These are phyloP conservation scores for Trichaptum fuscoviolaceum DNA, from an alignment of 768 basidiomycete species.

Conservation along the genomic window DNA sequence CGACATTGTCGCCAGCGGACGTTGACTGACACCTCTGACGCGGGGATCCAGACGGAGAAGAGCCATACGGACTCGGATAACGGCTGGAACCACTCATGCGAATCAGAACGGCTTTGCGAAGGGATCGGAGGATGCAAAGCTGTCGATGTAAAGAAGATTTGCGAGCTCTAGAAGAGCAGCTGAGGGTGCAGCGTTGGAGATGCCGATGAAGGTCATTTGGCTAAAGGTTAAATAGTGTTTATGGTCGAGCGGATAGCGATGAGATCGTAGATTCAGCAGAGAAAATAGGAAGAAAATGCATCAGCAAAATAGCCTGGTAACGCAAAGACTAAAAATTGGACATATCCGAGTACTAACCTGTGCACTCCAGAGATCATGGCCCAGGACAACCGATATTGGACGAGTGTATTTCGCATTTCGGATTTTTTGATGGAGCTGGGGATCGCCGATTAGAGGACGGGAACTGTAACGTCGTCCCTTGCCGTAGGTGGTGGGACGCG, in stretches of 20 bases:
- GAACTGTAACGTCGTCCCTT: conserved; percentile 6
- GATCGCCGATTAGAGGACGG: neutral
- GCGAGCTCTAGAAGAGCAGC: neutral
- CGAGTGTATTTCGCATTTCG: neutral
- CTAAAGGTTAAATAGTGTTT: conserved; percentile 1
- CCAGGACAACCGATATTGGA: neutral
- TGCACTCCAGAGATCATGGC: neutral
- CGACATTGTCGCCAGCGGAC: neutral
- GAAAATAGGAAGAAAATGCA: neutral
- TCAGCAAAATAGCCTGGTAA: neutral
- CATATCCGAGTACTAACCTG: neutral
- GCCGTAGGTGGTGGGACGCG: conserved; percentile 41
- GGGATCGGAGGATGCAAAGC: neutral
- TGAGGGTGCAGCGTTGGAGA: neutral
- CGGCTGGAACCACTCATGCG: neutral
- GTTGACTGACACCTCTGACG: neutral
- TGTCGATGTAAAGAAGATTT: neutral
- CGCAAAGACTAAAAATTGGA: neutral
- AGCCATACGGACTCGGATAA: neutral
- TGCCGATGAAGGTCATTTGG: neutral
- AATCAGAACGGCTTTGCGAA: neutral
- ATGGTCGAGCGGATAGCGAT: neutral
- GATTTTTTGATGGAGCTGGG: neutral
- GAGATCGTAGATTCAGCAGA: neutral
- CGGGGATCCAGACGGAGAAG: neutral